phyloP scores from a whole-genome alignment of 2,329 filamentous ascomycete species.

The Acrocalymma vagum region DNA sequence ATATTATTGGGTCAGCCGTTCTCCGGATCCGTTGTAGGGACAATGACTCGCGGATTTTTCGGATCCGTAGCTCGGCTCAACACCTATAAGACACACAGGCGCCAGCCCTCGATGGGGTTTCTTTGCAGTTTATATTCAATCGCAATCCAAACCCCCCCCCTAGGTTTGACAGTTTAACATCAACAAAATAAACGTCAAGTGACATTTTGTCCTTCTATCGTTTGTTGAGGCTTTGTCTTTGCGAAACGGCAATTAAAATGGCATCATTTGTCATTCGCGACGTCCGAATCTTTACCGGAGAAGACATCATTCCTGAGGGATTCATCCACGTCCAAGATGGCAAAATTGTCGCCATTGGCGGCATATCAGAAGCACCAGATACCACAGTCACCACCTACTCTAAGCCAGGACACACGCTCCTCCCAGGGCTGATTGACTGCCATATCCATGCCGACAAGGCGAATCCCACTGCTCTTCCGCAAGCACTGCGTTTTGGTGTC shows the following conservation, averaged over 20 bases:
- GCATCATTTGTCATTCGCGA: constrained; percentile 51
- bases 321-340: constrained; percentile 53
- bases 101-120: too few relatives aligned
- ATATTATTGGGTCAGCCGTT: too few relatives aligned
- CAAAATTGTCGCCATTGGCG: constrained; percentile 47
- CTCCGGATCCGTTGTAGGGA: too few relatives aligned
- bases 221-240: too few relatives aligned
- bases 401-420: constrained; percentile 56
- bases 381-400: constrained; percentile 42
- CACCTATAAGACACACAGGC: too few relatives aligned
- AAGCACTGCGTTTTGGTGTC: constrained; percentile 59
- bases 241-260: constrained; percentile 20
- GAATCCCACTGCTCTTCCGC: constrained; percentile 49
- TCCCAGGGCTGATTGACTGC: constrained; percentile 61
- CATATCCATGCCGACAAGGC: constrained; percentile 58
- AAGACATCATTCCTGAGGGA: constrained; percentile 50
- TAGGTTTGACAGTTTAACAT: too few relatives aligned
- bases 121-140: too few relatives aligned
- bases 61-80: too few relatives aligned
- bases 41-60: too few relatives aligned
- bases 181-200: too few relatives aligned
- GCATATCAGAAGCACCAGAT: constrained; percentile 20
- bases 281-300: constrained; percentile 59
- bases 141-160: too few relatives aligned
- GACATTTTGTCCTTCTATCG: too few relatives aligned